Evolutionary conservation across 371 early-diverging fungal genomes (phyloP).

Genomic region (Mucor racemosus): DNA sequence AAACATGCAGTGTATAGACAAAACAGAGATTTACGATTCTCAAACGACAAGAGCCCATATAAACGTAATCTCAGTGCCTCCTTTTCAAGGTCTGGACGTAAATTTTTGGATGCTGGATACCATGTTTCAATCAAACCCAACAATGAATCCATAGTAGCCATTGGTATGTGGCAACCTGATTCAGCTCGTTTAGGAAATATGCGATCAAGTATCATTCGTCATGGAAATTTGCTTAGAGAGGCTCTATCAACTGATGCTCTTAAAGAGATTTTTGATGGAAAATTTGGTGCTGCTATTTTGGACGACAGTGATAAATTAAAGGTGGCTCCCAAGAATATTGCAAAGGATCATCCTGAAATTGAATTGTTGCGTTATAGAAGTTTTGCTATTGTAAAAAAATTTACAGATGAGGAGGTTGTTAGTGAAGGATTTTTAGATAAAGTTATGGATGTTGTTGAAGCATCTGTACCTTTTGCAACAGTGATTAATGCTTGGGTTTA

Average conservation of each 20-base stretch:
- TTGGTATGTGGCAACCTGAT: slow-evolving; percentile 56
- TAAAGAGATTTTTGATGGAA: slow-evolving; percentile 45
- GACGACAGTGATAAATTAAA: slow-evolving; percentile 32
- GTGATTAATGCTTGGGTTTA: slow-evolving; percentile 59
- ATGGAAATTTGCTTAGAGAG: slow-evolving; percentile 48
- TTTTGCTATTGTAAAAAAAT: slow-evolving; percentile 48
- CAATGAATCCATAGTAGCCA: slow-evolving; percentile 43
- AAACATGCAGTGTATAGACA: slow-evolving; percentile 57
- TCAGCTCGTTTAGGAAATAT: slow-evolving; percentile 37
- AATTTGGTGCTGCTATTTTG: slow-evolving; percentile 44
- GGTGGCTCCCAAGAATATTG: slow-evolving; percentile 33
- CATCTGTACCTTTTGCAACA: slow-evolving; percentile 57
- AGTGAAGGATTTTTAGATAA: slow-evolving; percentile 53
- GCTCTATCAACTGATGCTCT: slow-evolving; percentile 51
- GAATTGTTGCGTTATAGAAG: slow-evolving; percentile 52
- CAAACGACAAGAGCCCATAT: slow-evolving; percentile 62
- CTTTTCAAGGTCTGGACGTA: slow-evolving; percentile 58
- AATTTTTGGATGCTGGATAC: slow-evolving; percentile 55
- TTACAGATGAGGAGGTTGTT: slow-evolving; percentile 50
- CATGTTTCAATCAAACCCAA: slow-evolving; percentile 48
- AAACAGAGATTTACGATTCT: slow-evolving; percentile 63
- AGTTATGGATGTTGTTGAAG: slow-evolving; percentile 52
- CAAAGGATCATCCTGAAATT: slow-evolving; percentile 58
- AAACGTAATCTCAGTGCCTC: slow-evolving; percentile 51
- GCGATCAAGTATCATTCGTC: slow-evolving; percentile 46